Base-by-base conservation (phyloP, 2,329 filamentous ascomycete species). In the Cercospora brassicicola region DNA sequence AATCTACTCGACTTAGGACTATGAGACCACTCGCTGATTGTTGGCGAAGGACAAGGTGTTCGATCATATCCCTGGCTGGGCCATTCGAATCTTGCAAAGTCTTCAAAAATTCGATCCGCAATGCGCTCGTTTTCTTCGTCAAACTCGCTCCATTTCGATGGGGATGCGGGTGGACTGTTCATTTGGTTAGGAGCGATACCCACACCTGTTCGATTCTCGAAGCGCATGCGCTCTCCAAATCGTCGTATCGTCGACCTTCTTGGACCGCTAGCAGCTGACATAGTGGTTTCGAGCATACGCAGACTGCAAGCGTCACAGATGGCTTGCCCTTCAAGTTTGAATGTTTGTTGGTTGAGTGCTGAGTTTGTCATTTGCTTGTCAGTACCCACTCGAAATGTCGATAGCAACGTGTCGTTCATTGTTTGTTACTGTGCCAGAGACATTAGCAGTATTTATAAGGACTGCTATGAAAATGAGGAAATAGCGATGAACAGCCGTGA, bases 11-110 rank as follows among this genome's bases (percentile, higher is more conserved):
- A 51, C 45, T 51, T 51, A 23, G 45, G 45, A 23, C 45, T 51
- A 13, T 23, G 45, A 26, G 20, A 51, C 20, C 10, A 23, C 18
- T 59, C 56, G 56, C 56, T 59, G 4, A 10, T 39, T 10, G 9
- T 6, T 45, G 26, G n/a, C 23, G 59, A 62, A 28, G 39, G 36
- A 30, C 39, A 62, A 10, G 39, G 18, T 13, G 36, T 62, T 4
- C 45, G 45, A n/a, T 62, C 13, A n/a, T 23, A 7, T 15, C 26
- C 39, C 42, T 30, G 23, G 26, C 39, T 48, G 15, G 65, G 60
- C 65, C 60, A 63, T 55, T 53, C 60, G 36, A 67, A 67, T 36
- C 20, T 59, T 42, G 65, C 60, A 48, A 67, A 63, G 8, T 64
- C 60, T 20, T 26, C 33, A 18, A 53, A 42, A 26, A 67, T 67